Evolutionary conservation across 2,329 filamentous ascomycete species (phyloP), one percentile per base, ranked within the genome.

Genomic region (Remersonia thermophila): DNA sequence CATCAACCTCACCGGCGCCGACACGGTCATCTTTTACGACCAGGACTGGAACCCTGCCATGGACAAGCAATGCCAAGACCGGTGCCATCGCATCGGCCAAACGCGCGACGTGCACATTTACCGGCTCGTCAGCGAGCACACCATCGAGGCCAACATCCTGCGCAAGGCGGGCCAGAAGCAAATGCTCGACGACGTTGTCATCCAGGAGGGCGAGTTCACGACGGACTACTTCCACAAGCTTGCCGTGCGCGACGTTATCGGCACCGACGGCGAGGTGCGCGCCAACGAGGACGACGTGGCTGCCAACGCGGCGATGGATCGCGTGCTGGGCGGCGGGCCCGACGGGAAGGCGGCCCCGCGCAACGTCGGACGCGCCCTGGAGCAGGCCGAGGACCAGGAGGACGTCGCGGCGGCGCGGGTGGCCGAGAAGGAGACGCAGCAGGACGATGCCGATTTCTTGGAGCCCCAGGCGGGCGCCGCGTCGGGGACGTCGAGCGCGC

Each of bases 11-110:
- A 96, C 89, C 0, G 91, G 91, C 33, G 91, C 91, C 4, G 91
- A 96, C 56, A 94, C 87, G 0, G 91, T 98, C 51, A 95, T 98
- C 47, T 98, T 98, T 59, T 98, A 96, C 60, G 91, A 98, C 53
- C 78, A 96, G 41, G 91, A 98, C 56, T 98, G 93, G 93, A 98
- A 98, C 51, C 91, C 91, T 0, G 91, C 93, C 35, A 98, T 98
- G 91, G 91, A 98, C 64, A 94, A 94, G 59, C 91, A 98, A 59
- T 98, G 91, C 52, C 93, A 98, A 61, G 93, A 98, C 56, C 77
- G 91, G 51, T 93, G 85, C 51, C 91, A 98, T 61, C 84, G 91
- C 47, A 98, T 98, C 47, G 91, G 91, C 2, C 91, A 98, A 58
- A 96, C 91, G 1, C 80, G 91, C 20, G 91, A 98, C 55, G 91